phyloP scores from a whole-genome alignment of 495 filamentous ascomycete genomes.

The Melanomma pulvis-pyrius region DNA sequence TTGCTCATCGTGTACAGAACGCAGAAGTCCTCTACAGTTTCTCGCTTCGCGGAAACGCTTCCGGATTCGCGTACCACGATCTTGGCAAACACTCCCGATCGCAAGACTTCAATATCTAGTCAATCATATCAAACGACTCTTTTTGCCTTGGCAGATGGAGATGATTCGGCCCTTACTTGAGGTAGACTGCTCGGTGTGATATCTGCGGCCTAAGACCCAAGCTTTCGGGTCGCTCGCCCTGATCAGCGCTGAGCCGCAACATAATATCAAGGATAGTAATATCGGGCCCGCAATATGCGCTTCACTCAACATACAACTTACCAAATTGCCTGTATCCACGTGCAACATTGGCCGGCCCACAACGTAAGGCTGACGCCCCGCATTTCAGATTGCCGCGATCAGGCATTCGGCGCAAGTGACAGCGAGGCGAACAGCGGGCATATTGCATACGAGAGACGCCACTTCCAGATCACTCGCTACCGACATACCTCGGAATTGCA shows the following conservation, averaged over 20 bases:
- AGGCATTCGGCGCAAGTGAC: conserved; percentile 6
- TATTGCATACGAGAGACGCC: conserved; percentile 28
- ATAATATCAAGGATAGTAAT: conserved; percentile 26
- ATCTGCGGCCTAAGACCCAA: not conserved
- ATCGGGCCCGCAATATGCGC: conserved; percentile 25
- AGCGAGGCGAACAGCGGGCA: not conserved
- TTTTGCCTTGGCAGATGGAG: not conserved
- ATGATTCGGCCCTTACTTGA: not conserved
- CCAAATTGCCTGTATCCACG: conserved; percentile 11
- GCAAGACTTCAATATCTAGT: not conserved
- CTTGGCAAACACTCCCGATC: not conserved
- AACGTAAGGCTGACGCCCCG: conserved; percentile 31
- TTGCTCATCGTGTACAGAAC: not conserved
- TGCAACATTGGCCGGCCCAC: conserved; percentile 5
- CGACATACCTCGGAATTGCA: conserved; percentile 1
- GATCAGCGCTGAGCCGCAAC: conserved; percentile 28
- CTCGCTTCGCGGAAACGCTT: not conserved
- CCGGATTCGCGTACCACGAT: not conserved
- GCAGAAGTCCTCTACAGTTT: not conserved
- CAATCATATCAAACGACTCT: not conserved
- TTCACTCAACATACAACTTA: conserved; percentile 12
- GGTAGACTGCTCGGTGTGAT: not conserved
- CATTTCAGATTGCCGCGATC: conserved; percentile 10
- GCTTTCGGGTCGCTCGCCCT: conserved; percentile 1
- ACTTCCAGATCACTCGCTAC: conserved; percentile 27